A percentile compares a stretch with the other conserved stretches of the same genome.
Evolutionary conservation across 2,329 filamentous ascomycete genomes (phyloP).

Genomic region (Arachnomyces sp.): DNA sequence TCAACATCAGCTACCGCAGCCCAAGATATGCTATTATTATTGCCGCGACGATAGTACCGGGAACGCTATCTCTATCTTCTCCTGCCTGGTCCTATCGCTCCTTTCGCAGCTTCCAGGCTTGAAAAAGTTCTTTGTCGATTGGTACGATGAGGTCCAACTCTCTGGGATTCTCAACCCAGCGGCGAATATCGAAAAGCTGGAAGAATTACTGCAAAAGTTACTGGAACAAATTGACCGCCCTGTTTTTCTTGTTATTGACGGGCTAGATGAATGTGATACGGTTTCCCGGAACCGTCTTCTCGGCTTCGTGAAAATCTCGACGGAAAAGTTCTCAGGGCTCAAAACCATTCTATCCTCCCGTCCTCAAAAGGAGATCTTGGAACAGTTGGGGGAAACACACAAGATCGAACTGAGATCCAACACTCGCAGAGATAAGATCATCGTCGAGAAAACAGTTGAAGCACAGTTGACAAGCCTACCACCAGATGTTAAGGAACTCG

Average conservation of each 20-base stretch:
- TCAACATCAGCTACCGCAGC: constrained; percentile 10
- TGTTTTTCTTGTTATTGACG: constrained; percentile 19
- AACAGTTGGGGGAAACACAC: constrained; percentile 8
- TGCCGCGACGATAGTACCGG: constrained; percentile 18
- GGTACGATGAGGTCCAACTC: constrained; percentile 11
- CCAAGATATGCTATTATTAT: constrained; percentile 23
- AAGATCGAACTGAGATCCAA: constrained; percentile 7
- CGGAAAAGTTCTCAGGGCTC: constrained; percentile 7
- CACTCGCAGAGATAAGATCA: constrained; percentile 9
- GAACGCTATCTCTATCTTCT: constrained; percentile 12
- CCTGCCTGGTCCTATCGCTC: constrained; percentile 13
- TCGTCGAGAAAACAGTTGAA: constrained; percentile 10
- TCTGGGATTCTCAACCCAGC: constrained; percentile 12
- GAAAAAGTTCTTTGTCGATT: constrained; percentile 13
- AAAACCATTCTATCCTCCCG: constrained; percentile 13
- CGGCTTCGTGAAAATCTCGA: constrained; percentile 10
- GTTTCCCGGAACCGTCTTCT: constrained; percentile 15
- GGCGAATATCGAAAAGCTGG: constrained; percentile 8
- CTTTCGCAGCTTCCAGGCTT: constrained; percentile 13
- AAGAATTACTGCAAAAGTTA: constrained; percentile 11
- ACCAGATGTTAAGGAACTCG: constrained; percentile 9
- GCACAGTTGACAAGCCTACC: constrained; percentile 8
- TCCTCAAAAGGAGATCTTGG: constrained; percentile 12
- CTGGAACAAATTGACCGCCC: constrained; percentile 11
- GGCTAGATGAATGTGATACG: constrained; percentile 22